Evolutionary conservation across 176 grass and related monocot genomes (phyloP), one percentile per base, ranked within the genome.

Genomic region (Bolboschoenus planiculmis): DNA sequence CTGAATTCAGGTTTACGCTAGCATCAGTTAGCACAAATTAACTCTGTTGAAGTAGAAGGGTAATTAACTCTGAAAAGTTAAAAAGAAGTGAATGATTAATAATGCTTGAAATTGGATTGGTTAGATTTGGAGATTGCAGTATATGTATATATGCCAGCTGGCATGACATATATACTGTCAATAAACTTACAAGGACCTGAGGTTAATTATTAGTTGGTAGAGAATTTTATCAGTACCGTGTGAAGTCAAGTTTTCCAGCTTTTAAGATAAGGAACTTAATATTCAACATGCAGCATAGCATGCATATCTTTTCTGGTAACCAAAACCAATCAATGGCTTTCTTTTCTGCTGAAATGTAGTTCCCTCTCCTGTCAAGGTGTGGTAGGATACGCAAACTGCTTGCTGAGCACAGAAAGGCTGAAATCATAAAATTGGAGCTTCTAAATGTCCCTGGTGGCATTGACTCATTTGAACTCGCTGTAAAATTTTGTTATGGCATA

Each of bases 401-500:
- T 18, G 46, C 92, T 21, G 83, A 91, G 84, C 90, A 85, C 4
- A 86, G 87, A 56, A 87, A 93, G 70, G 81, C 85, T 10, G 84
- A 84, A 53, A 90, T 36, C 46, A 85, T 90, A 58, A 88, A 93
- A 72, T 78, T 99, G 10, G 86, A 70, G 74, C 46, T 95, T 31
- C 67, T 87, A 48, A 87, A 90, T 84, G 83, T 99, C 20, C 96
- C 96, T 20, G 96, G 96, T 14, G 92, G 96, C 31, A 59, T 83
- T 26, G 87, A 84, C 66, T 62, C 91, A 1, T 99, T 99, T 33
- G 91, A 99, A 43, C 83, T 95, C 1, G 94, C 92, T 15, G 87
- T 93, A 7, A 99, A 99, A 78, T 99, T 95, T 80, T 99, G 96
- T 85, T 99, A 99, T 14, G 92, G 96, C 67, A 95, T 95, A 84